A percentile compares a stretch with the other conserved stretches of the same genome.
Evolutionary conservation across 2,329 filamentous ascomycete species (phyloP).

Genomic region (Fusarium brachygibbosum): DNA sequence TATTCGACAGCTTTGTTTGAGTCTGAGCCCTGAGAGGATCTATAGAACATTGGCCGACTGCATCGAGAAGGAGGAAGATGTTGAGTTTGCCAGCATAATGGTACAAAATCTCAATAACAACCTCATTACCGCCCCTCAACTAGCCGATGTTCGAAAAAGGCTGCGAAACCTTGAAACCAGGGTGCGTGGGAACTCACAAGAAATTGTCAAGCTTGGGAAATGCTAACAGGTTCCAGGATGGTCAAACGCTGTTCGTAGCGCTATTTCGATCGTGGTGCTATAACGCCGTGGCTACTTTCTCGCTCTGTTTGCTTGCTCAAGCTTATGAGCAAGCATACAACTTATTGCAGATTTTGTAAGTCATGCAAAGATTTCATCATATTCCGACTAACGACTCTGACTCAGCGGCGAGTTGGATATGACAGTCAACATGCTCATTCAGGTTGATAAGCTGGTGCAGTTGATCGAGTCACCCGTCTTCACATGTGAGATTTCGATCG

Average conservation of each 20-base stretch:
- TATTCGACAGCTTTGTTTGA: conserved; percentile 93
- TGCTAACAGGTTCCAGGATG: conserved; percentile 71
- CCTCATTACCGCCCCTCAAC: conserved; percentile 94
- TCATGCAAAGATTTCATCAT: neutral
- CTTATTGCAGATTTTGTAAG: conserved; percentile 92
- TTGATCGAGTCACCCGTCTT: conserved; percentile 97
- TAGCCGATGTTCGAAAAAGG: conserved; percentile 90
- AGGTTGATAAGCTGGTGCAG: conserved; percentile 98
- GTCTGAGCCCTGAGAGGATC: conserved; percentile 92
- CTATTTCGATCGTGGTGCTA: conserved; percentile 98
- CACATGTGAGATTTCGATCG: conserved; percentile 77
- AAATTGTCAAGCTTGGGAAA: neutral
- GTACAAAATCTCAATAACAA: conserved; percentile 99
- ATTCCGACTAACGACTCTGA: conserved; percentile 1
- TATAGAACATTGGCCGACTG: conserved; percentile 96
- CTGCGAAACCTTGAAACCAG: conserved; percentile 91
- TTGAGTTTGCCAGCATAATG: conserved; percentile 99
- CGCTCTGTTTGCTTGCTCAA: conserved; percentile 92
- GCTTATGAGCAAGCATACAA: conserved; percentile 99
- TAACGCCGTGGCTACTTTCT: conserved; percentile 98
- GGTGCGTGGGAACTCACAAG: conserved; percentile 56
- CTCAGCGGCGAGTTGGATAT: conserved; percentile 94
- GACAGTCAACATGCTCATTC: conserved; percentile 98
- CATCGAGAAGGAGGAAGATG: conserved; percentile 96
- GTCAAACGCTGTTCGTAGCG: conserved; percentile 93